A percentile compares a stretch with the other conserved stretches of the same genome.
Conservation (phyloP, 331 rosid species). For the Stylosanthes scabra region DNA sequence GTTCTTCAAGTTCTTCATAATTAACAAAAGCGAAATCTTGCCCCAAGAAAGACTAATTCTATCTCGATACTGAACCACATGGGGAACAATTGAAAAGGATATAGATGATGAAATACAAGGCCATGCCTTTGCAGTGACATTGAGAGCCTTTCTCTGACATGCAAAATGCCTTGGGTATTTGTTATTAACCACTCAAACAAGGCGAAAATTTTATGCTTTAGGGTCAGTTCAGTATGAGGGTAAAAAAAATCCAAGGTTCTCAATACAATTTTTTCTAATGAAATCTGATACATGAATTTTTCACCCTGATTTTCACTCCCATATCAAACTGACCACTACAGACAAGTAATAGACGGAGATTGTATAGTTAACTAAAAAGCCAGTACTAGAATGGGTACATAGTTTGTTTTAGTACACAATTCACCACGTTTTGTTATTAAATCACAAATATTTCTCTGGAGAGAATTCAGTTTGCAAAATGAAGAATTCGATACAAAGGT, state of each 20-base stretch:
- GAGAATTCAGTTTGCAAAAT: no score
- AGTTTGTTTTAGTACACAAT: no score
- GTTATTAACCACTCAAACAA: background rate
- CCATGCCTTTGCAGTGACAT: slow-evolving; percentile 3
- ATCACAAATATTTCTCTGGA: no score
- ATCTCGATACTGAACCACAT: background rate
- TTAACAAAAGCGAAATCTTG: background rate
- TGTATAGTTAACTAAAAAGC: no score
- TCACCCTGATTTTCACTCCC: background rate
- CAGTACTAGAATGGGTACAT: no score
- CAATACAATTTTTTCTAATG: background rate
- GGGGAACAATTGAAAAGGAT: background rate
- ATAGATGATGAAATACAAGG: slow-evolving; percentile 9
- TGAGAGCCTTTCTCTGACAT: slow-evolving; percentile 11
- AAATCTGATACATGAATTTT: background rate
- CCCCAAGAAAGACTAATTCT: slow-evolving; percentile 10
- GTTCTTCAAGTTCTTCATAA: background rate
- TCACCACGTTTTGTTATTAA: no score
- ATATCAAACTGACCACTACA: background rate
- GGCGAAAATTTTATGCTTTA: background rate
- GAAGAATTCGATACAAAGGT: no score
- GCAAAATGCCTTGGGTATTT: background rate
- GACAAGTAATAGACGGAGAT: background rate
- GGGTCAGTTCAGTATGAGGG: background rate
- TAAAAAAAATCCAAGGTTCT: no score